Evolutionary conservation across 2,329 filamentous ascomycete species (phyloP).

Genomic region (Westerdykella sp.): DNA sequence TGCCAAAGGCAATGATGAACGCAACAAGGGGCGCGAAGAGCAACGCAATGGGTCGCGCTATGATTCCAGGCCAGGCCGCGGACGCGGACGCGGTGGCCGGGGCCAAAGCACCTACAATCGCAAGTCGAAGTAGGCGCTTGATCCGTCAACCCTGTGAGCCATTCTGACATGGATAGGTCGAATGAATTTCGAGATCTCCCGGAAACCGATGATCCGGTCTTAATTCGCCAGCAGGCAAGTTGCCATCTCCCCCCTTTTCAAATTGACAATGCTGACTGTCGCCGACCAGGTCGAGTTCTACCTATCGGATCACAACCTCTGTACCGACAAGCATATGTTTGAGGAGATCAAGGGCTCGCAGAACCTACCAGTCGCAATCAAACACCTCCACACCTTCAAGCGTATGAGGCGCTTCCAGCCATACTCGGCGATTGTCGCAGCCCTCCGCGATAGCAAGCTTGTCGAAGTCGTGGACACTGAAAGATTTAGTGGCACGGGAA

Average conservation of each 20-base stretch:
- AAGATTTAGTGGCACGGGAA: conserved; percentile 44
- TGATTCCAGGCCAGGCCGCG: neutral
- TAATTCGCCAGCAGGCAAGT: conserved; percentile 76
- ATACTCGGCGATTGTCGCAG: conserved; percentile 73
- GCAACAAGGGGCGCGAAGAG: neutral
- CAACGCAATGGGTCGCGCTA: too few species aligned
- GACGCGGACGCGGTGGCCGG: neutral
- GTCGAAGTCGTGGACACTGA: conserved; percentile 71
- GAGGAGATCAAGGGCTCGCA: conserved; percentile 67
- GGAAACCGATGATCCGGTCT: conserved; percentile 68
- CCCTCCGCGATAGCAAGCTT: conserved; percentile 68
- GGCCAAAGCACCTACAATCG: too few species aligned
- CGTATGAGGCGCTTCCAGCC: conserved; percentile 95
- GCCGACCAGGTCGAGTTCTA: conserved; percentile 80
- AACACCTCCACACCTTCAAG: conserved; percentile 77
- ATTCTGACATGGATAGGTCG: conserved; percentile 1
- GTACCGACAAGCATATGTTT: conserved; percentile 82
- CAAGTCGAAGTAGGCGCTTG: too few species aligned
- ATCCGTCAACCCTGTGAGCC: too few species aligned
- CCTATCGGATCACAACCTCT: conserved; percentile 87
- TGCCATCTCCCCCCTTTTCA: neutral
- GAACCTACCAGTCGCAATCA: conserved; percentile 76
- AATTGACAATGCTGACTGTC: conserved; percentile 9
- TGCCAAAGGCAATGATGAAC: conserved; percentile 1
- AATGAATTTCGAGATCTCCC: conserved; percentile 46